Evolutionary conservation across 2,329 filamentous ascomycete genomes (phyloP), one percentile per base, ranked within the genome.

Genomic region (Xylariomycetidae sp.): DNA sequence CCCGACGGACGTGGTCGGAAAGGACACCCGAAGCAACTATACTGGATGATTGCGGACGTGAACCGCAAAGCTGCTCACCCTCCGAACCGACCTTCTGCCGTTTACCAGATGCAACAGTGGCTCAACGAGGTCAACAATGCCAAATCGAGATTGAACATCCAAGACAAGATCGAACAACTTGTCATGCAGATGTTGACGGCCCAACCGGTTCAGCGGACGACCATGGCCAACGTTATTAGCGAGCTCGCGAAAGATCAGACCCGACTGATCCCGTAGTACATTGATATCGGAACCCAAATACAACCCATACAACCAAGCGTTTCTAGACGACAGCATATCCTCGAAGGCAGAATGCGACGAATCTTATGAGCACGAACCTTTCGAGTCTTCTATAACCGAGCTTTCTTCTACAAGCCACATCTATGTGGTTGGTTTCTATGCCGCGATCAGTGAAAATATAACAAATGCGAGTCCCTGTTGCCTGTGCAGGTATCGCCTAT

Each of bases 21-120:
- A 32, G 59, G 63, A 2, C 67, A 72, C 37, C 63, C 66, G 1
- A 63, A 62, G 35, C 67, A 68, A 18, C 56, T 77, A 14, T 74
- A 76, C 54, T 78, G 74, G 73, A 60, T 66, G 48, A 77, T 78
- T 40, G 70, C 70, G 1, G 70, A 74, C 24, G 58, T 77, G 25
- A 72, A 77, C 52, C 64, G 59, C 15, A 52, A 47, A 31, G 35
- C 57, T 48, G 37, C 49, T 34, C 37, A 49, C 16, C 43, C 48
- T 23, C 25, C 43, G 2, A 39, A 39, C 25, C 46, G 44, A 29
- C 31, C 40, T 12, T 54, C 59, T 12, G 72, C 73, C 4, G 62
- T 64, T 3, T 43, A 56, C 10, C 68, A 74, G 50, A 77, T 78
- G 74, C 65, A 68, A 35, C 60, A 64, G 35, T 78, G 74, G 74